Percentiles rank a stretch among this genome's conserved stretches.
Conservation (phyloP, 495 filamentous ascomycete species). For the Penicillium daleae region DNA sequence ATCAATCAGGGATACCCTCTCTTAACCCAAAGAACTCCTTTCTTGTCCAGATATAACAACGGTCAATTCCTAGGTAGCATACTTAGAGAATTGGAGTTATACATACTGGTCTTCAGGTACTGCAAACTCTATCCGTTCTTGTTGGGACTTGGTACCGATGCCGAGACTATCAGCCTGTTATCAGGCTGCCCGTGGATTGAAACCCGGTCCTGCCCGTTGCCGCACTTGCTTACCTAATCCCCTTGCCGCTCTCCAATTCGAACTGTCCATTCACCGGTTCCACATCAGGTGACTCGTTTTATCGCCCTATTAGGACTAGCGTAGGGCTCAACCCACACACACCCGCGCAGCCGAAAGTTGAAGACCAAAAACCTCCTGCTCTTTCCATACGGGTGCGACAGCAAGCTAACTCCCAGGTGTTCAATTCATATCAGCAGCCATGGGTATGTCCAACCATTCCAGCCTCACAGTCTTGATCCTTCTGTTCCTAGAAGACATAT, state of each 20-base stretch:
- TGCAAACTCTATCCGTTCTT: too few relatives aligned
- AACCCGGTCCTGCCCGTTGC: too few relatives aligned
- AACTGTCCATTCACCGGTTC: background rate
- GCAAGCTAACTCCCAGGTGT: constrained; percentile 51
- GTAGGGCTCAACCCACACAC: constrained; percentile 57
- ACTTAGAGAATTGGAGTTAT: background rate
- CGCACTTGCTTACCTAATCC: background rate
- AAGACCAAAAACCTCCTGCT: constrained; percentile 50
- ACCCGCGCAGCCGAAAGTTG: constrained; percentile 48
- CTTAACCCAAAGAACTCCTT: background rate
- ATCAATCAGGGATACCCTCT: background rate
- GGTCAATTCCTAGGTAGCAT: background rate
- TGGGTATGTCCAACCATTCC: constrained; percentile 44
- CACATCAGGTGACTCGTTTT: constrained; percentile 11
- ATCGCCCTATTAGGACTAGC: constrained; percentile 36
- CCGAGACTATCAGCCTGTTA: too few relatives aligned
- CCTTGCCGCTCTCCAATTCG: background rate
- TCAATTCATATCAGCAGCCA: constrained; percentile 52
- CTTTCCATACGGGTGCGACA: constrained; percentile 49
- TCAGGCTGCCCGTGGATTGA: too few relatives aligned
- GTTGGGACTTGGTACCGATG: too few relatives aligned
- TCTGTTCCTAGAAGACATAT: background rate
- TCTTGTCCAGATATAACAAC: background rate
- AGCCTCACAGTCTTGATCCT: background rate
- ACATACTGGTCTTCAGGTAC: too few relatives aligned